Evolutionary conservation across 2,329 filamentous ascomycete species (phyloP).

Genomic region (Zasmidium cellare): DNA sequence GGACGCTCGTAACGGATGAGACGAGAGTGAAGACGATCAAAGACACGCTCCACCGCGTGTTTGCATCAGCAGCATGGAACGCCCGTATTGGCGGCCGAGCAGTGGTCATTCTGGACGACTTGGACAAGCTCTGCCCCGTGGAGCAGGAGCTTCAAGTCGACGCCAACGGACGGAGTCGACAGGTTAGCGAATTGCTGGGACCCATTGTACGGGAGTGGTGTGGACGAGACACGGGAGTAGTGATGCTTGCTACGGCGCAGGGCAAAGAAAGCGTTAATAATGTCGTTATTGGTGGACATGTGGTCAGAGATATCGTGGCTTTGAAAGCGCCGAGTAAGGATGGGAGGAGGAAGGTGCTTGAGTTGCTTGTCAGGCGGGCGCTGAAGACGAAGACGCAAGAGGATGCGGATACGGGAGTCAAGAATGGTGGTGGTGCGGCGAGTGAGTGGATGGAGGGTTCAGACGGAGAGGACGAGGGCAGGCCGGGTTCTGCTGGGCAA

Average conservation of each 20-base stretch:
- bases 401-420: constrained; percentile 8
- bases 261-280: constrained; percentile 91
- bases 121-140: constrained; percentile 88
- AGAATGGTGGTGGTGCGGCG: constrained; percentile 19
- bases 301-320: constrained; percentile 86
- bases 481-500: constrained; percentile 38
- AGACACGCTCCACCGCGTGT: constrained; percentile 78
- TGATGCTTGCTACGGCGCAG: constrained; percentile 86
- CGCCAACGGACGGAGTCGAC: constrained; percentile 87
- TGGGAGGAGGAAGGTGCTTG: constrained; percentile 77
- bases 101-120: constrained; percentile 84
- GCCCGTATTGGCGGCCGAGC: constrained; percentile 81
- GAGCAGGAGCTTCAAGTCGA: constrained; percentile 95
- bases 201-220: constrained; percentile 84
- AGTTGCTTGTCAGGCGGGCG: constrained; percentile 64
- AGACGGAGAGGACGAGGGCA: constrained; percentile 50
- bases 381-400: constrained; percentile 16
- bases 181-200: constrained; percentile 86
- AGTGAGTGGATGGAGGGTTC: constrained; percentile 71
- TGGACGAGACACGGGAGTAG: constrained; percentile 73
- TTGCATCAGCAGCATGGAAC: constrained; percentile 89
- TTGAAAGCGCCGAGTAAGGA: constrained; percentile 93
- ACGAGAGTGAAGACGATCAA: constrained; percentile 87
- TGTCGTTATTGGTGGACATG: constrained; percentile 84
- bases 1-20: constrained; percentile 86